Conservation (phyloP, 371 early-diverging fungal genomes). For the Rhizopus delemar region DNA sequence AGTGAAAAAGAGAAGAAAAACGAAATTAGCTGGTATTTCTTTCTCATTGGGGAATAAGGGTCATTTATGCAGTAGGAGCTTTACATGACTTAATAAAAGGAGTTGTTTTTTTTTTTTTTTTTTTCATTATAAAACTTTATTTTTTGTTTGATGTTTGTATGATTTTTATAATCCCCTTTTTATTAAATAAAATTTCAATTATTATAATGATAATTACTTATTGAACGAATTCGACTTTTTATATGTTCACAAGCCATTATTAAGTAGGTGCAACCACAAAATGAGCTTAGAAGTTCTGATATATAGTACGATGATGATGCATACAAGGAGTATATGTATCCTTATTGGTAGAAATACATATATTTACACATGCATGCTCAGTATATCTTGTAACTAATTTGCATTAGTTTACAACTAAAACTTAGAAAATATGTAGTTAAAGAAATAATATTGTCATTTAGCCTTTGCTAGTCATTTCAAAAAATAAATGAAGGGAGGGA, state of each 20-base stretch:
- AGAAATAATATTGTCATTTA: too few species aligned
- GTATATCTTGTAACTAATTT: too few species aligned
- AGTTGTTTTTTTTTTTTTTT: neutral
- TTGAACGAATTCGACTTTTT: neutral
- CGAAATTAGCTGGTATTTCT: neutral
- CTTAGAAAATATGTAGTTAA: too few species aligned
- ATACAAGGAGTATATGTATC: too few species aligned
- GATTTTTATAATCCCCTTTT: neutral
- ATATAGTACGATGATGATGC: too few species aligned
- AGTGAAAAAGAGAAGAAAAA: constrained; percentile 8
- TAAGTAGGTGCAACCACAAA: neutral
- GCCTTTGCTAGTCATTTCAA: too few species aligned
- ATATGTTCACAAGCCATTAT: neutral
- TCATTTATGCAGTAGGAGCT: neutral
- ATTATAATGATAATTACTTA: neutral
- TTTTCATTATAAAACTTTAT: constrained; percentile 1
- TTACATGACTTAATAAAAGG: constrained; percentile 6
- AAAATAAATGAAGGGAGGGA: too few species aligned
- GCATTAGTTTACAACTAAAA: too few species aligned
- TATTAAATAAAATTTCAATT: too few species aligned
- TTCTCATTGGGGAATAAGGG: neutral
- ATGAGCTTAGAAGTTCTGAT: too few species aligned
- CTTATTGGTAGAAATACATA: too few species aligned
- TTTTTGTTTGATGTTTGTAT: constrained; percentile 1
- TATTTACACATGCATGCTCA: too few species aligned